Evolutionary conservation across 257 asterid genomes (phyloP).

Genomic region (Thymus mandschuricus): DNA sequence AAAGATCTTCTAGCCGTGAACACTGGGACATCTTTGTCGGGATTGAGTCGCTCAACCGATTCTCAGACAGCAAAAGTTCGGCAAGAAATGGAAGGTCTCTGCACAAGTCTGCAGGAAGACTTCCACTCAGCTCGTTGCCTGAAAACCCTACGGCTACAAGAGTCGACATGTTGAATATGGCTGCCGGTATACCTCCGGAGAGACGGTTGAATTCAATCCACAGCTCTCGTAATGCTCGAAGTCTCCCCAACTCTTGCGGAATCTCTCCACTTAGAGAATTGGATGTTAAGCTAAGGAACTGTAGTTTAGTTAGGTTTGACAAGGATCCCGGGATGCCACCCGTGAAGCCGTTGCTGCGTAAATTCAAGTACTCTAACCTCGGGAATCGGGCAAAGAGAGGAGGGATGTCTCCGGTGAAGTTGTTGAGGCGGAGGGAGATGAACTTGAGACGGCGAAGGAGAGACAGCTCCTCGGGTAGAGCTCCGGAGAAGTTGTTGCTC

Average conservation of each 20-base stretch:
- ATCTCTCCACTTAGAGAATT: constrained; percentile 19
- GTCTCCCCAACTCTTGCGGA: constrained; percentile 19
- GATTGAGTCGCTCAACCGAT: constrained; percentile 17
- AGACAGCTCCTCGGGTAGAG: neutral
- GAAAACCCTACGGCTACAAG: neutral
- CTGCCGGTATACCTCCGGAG: constrained; percentile 18
- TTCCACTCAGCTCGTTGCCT: neutral
- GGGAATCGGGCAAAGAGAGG: neutral
- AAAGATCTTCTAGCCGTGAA: neutral
- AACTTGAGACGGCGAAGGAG: neutral
- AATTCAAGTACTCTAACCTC: too few species aligned
- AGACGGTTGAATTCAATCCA: neutral
- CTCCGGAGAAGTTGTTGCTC: neutral
- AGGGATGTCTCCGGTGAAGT: neutral
- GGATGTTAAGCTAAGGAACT: neutral
- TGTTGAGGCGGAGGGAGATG: neutral
- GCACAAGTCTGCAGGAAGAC: neutral
- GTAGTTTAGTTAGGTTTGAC: too few species aligned
- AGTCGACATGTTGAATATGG: constrained; percentile 4
- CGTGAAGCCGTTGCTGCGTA: too few species aligned
- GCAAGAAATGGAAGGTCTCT: neutral
- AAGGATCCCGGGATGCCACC: too few species aligned
- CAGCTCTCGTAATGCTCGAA: neutral
- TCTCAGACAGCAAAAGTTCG: neutral
- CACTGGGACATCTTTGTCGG: constrained; percentile 21